Conservation (phyloP, 1,139 yeast genomes). For the Chernovozyma sophiae-reginae region DNA sequence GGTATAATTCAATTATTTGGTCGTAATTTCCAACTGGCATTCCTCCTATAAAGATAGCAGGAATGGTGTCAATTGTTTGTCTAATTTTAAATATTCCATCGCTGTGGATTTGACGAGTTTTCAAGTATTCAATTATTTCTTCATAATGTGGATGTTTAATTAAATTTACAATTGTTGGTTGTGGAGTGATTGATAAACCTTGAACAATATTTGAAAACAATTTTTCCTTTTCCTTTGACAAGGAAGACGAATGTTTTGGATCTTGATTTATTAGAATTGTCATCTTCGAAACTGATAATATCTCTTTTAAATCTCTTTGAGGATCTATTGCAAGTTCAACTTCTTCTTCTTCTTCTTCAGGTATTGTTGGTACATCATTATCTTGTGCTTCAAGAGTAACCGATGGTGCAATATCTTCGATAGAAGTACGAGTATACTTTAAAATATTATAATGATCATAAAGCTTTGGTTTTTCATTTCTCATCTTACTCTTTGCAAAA, state of each 20-base stretch:
- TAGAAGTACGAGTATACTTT: neutral
- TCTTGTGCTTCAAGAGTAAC: neutral
- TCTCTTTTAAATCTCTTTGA: conserved; percentile 25
- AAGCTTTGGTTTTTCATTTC: neutral
- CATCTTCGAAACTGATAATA: conserved; percentile 25
- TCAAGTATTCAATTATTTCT: conserved; percentile 22
- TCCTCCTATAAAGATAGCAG: conserved; percentile 31
- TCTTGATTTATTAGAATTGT: conserved; percentile 19
- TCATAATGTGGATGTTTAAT: conserved; percentile 29
- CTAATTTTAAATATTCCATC: conserved; percentile 1
- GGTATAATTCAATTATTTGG: conserved; percentile 19
- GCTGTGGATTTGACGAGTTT: conserved; percentile 14
- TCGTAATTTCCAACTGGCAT: conserved; percentile 25
- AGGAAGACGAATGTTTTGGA: conserved; percentile 3
- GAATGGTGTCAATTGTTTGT: conserved; percentile 16
- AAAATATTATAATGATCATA: neutral
- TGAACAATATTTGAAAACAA: conserved; percentile 19
- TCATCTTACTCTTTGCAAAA: neutral
- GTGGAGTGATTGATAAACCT: conserved; percentile 26
- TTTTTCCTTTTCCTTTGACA: conserved; percentile 15
- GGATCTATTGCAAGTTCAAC: conserved; percentile 6
- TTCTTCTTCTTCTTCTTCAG: neutral
- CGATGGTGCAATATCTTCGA: neutral
- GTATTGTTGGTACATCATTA: neutral
- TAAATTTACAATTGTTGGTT: conserved; percentile 27